Evolutionary conservation across 2,329 filamentous ascomycete genomes (phyloP).

Genomic region (Ceratocystis cubensis): DNA sequence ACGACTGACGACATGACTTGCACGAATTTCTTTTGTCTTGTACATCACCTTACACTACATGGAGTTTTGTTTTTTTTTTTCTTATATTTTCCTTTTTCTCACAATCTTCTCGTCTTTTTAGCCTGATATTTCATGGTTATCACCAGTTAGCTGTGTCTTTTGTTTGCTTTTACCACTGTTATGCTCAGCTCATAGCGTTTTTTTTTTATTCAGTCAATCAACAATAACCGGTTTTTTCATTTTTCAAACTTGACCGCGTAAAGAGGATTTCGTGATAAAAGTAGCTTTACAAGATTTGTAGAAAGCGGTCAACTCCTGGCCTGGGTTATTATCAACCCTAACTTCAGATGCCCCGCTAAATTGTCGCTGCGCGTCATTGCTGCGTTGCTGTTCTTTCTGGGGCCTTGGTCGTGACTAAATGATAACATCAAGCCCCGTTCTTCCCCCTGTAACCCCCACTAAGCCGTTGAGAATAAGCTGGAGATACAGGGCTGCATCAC

Average conservation of each 20-base stretch:
- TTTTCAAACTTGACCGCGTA: background rate
- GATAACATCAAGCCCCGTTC: no score
- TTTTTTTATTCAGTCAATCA: background rate
- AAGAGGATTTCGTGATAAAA: background rate
- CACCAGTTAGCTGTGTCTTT: constrained; percentile 14
- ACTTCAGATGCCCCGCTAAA: background rate
- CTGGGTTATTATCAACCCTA: background rate
- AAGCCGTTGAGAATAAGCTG: background rate
- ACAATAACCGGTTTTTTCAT: background rate
- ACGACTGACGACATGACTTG: constrained; percentile 20
- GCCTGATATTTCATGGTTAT: constrained; percentile 14
- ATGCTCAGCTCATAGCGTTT: constrained; percentile 15
- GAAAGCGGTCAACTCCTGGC: background rate
- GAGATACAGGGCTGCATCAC: background rate
- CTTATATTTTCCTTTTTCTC: background rate
- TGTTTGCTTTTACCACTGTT: constrained; percentile 2
- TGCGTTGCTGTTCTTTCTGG: constrained; percentile 4
- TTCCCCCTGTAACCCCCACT: background rate
- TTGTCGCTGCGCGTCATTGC: constrained; percentile 2
- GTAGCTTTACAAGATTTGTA: background rate
- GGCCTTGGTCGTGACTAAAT: background rate
- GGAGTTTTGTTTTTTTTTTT: constrained; percentile 16
- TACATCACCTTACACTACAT: constrained; percentile 14
- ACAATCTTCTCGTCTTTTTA: constrained; percentile 9
- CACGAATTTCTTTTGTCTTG: constrained; percentile 18